Evolutionary conservation across 108 stramenopile species (phyloP), one percentile per base, ranked within the genome.

Genomic region (Thalassiosira profunda): DNA sequence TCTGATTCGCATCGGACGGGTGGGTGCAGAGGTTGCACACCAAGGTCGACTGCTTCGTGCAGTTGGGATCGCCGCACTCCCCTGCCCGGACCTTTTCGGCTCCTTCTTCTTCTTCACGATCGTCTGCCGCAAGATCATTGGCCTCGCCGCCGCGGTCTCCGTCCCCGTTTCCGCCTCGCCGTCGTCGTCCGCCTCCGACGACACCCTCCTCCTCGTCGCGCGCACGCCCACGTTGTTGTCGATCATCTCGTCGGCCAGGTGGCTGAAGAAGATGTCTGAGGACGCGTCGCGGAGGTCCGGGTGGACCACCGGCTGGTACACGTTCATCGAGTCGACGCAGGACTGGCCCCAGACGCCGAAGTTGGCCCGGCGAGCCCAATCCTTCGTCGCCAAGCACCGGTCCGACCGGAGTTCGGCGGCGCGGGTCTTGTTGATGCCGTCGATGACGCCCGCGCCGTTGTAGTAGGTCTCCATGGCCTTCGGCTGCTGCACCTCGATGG

Each of bases 161-260:
- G n/a, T n/a, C n/a, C n/a, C n/a, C n/a, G n/a, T n/a, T n/a, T n/a
- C n/a, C n/a, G n/a, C n/a, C n/a, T n/a, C n/a, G n/a, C n/a, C n/a
- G n/a, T n/a, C n/a, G n/a, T n/a, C n/a, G n/a, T n/a, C n/a, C n/a
- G n/a, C n/a, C n/a, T n/a, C n/a, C n/a, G n/a, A n/a, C n/a, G n/a
- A n/a, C n/a, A 5, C 7, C 7, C 44, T 18, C 23, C 20, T 21
- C 44, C 44, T 45, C 5, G 3, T 45, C 3, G 3, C 5, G 44
- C 44, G 44, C 23, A 45, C 3, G 7, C 44, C 44, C 3, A 6
- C 7, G 3, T 18, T 45, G 11, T 54, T 54, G 4, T 4, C 10
- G 9, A 54, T 54, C 52, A 54, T 54, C 21, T 54, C 52, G 30
- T 54, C 52, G n/a, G 52, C 52, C 15, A 54, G 52, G n/a, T 54